Conservation (phyloP, 1,284 basidiomycete species). For the Apiotrichum domesticum region DNA sequence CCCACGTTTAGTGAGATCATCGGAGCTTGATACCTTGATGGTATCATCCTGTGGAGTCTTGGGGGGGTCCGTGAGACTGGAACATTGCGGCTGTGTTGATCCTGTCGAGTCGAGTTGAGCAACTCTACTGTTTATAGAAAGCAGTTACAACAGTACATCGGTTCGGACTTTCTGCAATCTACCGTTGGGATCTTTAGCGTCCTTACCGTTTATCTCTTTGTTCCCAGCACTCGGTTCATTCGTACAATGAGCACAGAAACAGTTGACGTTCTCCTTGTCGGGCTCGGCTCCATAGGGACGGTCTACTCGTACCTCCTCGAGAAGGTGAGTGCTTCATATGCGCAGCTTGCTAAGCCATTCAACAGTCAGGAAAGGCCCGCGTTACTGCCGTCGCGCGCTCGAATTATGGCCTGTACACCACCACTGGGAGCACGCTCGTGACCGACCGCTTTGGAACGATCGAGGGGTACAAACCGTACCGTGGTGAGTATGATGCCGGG, state of each 20-base stretch:
- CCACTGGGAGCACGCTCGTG: constrained; percentile 53
- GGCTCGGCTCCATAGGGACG: constrained; percentile 52
- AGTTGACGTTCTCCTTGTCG: constrained; percentile 48
- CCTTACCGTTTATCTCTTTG: too few species aligned
- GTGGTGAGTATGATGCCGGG: constrained; percentile 45
- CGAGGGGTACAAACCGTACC: constrained; percentile 58
- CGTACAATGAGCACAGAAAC: not conserved
- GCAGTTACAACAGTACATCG: too few species aligned
- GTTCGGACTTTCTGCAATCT: too few species aligned
- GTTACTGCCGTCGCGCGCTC: constrained; percentile 69
- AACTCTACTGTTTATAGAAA: too few species aligned
- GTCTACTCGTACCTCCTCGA: constrained; percentile 60
- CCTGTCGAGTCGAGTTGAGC: too few species aligned
- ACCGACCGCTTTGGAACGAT: constrained; percentile 59
- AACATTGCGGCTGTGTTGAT: too few species aligned
- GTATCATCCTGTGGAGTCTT: too few species aligned
- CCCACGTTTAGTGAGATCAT: too few species aligned
- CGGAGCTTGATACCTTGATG: too few species aligned
- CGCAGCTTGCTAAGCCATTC: not conserved
- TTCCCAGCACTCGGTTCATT: too few species aligned
- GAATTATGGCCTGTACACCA: constrained; percentile 58
- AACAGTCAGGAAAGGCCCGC: constrained; percentile 54
- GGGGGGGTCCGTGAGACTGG: too few species aligned
- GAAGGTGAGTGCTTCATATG: constrained; percentile 21
- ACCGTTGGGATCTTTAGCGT: too few species aligned